These are phyloP conservation scores for Medicago arabica DNA, from an alignment of 306 rosid species.

Conservation along the genomic window DNA sequence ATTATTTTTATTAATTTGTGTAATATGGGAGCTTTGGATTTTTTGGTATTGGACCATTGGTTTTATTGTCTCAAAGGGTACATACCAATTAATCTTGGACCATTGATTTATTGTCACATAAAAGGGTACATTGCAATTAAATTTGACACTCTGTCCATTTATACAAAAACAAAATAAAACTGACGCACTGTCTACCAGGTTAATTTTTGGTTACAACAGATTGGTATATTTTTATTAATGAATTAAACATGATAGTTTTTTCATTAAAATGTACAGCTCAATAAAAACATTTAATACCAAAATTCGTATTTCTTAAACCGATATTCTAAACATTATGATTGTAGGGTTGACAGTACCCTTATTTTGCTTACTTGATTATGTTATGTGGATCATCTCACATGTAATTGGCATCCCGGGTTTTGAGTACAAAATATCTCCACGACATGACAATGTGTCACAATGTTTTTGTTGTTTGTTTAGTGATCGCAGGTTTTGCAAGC, in stretches of 20 bases:
- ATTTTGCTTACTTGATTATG: not conserved
- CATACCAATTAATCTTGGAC: too few species aligned
- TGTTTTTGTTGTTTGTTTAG: not conserved
- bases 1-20: not conserved
- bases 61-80: not conserved
- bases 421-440: not conserved
- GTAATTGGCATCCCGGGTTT: not conserved
- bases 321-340: too few species aligned
- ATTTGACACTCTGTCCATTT: not conserved
- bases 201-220: too few species aligned
- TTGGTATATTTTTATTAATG: too few species aligned
- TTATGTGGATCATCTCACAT: slow-evolving; percentile 13
- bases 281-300: too few species aligned
- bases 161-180: not conserved
- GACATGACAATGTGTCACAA: not conserved
- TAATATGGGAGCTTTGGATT: not conserved
- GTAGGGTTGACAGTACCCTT: too few species aligned
- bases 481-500: slow-evolving; percentile 23
- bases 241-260: too few species aligned
- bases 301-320: too few species aligned
- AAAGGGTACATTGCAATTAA: not conserved
- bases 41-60: not conserved
- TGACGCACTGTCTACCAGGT: not conserved
- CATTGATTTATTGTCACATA: too few species aligned
- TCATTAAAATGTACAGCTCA: too few species aligned